These are phyloP conservation scores for Polytrichum formosum DNA, from an alignment of 225 moss, liverwort and hornwort species.

Conservation along the genomic window DNA sequence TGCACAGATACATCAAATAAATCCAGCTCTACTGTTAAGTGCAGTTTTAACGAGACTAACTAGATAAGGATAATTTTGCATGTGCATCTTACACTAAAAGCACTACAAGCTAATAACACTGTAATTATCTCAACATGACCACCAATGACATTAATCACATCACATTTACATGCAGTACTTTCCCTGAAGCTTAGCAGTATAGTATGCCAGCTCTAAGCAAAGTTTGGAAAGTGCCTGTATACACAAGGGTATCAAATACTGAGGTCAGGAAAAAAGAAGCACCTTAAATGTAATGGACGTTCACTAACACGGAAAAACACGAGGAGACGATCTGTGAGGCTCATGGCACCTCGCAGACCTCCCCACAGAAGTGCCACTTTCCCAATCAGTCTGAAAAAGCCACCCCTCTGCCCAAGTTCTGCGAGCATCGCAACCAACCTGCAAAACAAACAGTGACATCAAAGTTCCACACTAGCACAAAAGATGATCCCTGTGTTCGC, in stretches of 20 bases:
- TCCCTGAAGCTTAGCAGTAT: no score
- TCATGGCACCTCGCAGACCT: slow-evolving; percentile 94
- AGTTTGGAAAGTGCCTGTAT: no score
- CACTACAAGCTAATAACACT: slow-evolving; percentile 4
- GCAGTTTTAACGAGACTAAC: no score
- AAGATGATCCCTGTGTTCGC: no score
- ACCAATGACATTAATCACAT: background rate
- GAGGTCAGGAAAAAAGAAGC: background rate
- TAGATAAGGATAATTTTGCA: no score
- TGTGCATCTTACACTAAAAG: background rate
- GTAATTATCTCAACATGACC: background rate
- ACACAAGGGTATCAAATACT: no score
- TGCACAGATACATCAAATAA: slow-evolving; percentile 17
- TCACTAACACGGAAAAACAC: slow-evolving; percentile 55
- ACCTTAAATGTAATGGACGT: slow-evolving; percentile 77
- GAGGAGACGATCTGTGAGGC: slow-evolving; percentile 86
- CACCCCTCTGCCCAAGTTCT: slow-evolving; percentile 83
- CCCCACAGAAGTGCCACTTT: slow-evolving; percentile 96
- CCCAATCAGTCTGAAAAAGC: slow-evolving; percentile 72
- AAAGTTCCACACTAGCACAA: background rate
- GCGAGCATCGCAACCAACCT: slow-evolving; percentile 88
- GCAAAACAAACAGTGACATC: slow-evolving; percentile 11
- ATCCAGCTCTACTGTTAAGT: background rate
- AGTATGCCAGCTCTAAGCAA: no score
- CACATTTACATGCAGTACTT: no score